A percentile compares a stretch with the other conserved stretches of the same genome.
Evolutionary conservation across 129 eudicot genomes (phyloP).

Genomic region (Flaveria sonorensis): DNA sequence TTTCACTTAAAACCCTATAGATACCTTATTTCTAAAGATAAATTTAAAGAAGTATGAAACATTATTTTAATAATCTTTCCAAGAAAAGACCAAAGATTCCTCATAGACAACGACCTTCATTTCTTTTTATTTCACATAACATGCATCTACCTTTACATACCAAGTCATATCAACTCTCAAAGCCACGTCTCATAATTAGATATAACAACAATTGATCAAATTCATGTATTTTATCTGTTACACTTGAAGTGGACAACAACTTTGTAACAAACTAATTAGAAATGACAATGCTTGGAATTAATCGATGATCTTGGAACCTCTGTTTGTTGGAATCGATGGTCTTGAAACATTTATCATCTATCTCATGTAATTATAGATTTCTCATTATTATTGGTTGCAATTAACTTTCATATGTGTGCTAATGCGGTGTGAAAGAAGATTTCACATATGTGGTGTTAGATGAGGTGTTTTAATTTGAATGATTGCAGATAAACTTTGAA

Average conservation of each 20-base stretch:
- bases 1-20: not conserved
- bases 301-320: too few relatives aligned
- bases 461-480: too few relatives aligned
- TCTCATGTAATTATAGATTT: too few relatives aligned
- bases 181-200: not conserved
- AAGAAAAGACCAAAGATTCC: constrained; percentile 29
- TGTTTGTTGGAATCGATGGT: too few relatives aligned
- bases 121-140: constrained; percentile 19
- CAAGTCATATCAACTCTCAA: constrained; percentile 5
- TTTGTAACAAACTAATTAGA: not conserved
- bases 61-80: not conserved
- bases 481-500: not conserved
- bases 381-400: too few relatives aligned
- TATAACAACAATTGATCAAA: not conserved
- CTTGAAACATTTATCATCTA: too few relatives aligned
- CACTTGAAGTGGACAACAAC: not conserved
- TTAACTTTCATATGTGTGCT: too few relatives aligned
- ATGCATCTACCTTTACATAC: constrained; percentile 11
- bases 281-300: not conserved
- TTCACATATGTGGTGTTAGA: too few relatives aligned
- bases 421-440: too few relatives aligned
- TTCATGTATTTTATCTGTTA: constrained; percentile 6
- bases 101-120: constrained; percentile 17
- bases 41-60: too few relatives aligned
- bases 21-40: not conserved